Base-by-base conservation (phyloP, 2,329 filamentous ascomycete species). In the Cryoendolithus antarcticus region DNA sequence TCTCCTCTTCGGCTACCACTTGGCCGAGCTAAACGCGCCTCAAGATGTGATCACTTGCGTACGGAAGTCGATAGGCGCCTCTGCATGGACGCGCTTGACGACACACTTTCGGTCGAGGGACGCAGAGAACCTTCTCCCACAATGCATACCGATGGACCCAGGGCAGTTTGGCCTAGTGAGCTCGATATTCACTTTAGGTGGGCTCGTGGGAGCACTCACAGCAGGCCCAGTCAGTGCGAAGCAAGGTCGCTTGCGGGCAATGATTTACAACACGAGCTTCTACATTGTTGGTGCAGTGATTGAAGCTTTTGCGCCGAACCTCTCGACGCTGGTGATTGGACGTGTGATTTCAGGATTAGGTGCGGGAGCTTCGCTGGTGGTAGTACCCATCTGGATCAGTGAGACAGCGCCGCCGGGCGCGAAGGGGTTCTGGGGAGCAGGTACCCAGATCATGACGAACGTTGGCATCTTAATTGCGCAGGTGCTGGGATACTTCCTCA, bases 371-470 rank as follows among this genome's bases (percentile, higher is more conserved):
- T 77, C 86, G 1, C 89, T 91, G 2, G 91, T 98, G 12, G 84
- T 95, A 29, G 86, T 93, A 2, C 91, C 91, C 0, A 75, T 98
- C 12, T 98, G 93, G 66, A 86, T 98, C 50, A 88, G 86, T 34
- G 91, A 98, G 61, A 74, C 95, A 19, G 80, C 88, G 0, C 91
- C 89, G 3, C 76, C 76, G 0, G 65, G 69, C 21, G 51, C 56
- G 45, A 59, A 57, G 44, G 59, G 59, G n/a, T 76, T 93, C 46
- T 96, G 94, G 51, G 76, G 76, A 8, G 68, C 71, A 29, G 81
- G 93, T 62, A 96, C 91, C 0, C 89, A 98, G 58, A 79, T 96
- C 54, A 88, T 86, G 62, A 88, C 88, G 66, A 96, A 96, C 54
- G 45, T 58, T 15, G 91, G 91, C 40, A 95, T 98, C 38, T 63